Evolutionary conservation across 139 green algal species (phyloP).

Genomic region (Closterium sp.): DNA sequence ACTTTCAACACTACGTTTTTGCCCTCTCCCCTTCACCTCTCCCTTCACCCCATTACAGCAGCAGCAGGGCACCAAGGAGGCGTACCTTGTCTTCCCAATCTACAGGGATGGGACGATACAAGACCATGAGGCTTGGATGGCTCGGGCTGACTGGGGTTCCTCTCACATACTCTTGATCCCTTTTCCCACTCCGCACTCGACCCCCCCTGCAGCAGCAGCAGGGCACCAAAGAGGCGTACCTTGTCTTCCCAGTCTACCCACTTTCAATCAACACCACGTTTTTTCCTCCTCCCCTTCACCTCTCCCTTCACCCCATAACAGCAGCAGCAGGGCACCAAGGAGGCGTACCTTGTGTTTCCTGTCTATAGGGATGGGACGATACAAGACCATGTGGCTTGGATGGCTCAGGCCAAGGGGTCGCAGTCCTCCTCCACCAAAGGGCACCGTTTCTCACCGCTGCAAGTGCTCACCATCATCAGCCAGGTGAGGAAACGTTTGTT

Average conservation of each 20-base stretch:
- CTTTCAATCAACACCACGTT: too few species aligned
- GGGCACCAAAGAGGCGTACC: slow-evolving; percentile 85
- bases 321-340: background rate
- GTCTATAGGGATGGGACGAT: background rate
- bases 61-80: background rate
- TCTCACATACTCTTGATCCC: too few species aligned
- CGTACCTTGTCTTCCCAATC: background rate
- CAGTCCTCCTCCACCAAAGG: background rate
- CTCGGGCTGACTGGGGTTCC: too few species aligned
- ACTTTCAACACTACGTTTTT: too few species aligned
- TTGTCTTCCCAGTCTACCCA: too few species aligned
- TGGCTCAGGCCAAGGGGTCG: background rate
- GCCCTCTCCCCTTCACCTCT: too few species aligned
- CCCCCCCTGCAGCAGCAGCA: too few species aligned
- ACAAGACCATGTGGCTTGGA: background rate
- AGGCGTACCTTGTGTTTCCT: background rate
- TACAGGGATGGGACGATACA: background rate
- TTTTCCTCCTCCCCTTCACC: too few species aligned
- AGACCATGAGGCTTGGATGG: background rate
- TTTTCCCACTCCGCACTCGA: too few species aligned
- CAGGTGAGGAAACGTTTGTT: too few species aligned
- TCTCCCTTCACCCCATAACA: background rate
- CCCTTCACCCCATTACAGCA: background rate
- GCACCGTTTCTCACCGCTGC: background rate
- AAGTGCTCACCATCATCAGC: background rate